A percentile compares a stretch with the other conserved stretches of the same genome.
Evolutionary conservation across 345 rosid genomes (phyloP).

Genomic region (Cardamine occulta): DNA sequence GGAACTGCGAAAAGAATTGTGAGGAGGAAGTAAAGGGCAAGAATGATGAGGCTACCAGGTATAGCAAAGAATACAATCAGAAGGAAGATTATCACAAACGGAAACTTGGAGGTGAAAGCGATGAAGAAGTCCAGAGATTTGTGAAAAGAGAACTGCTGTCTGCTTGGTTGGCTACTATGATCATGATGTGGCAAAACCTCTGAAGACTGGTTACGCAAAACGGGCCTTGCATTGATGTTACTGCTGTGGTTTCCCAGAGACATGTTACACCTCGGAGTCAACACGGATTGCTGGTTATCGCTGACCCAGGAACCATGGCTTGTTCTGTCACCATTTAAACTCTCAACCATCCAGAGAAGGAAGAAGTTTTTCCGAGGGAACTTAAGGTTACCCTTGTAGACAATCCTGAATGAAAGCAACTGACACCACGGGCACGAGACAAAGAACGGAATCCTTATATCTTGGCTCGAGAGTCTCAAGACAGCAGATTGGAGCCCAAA

Average conservation of each 20-base stretch:
- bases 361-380: slow-evolving; percentile 69
- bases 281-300: slow-evolving; percentile 44
- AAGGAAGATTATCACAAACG: slow-evolving; percentile 55
- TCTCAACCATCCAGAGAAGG: slow-evolving; percentile 81
- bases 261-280: slow-evolving; percentile 39
- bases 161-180: slow-evolving; percentile 38
- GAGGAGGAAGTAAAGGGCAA: slow-evolving; percentile 59
- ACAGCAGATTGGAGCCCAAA: slow-evolving; percentile 60
- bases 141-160: slow-evolving; percentile 49
- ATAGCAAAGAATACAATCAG: slow-evolving; percentile 56
- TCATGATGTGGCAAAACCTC: slow-evolving; percentile 32
- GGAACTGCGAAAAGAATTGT: slow-evolving; percentile 64
- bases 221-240: slow-evolving; percentile 32
- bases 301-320: slow-evolving; percentile 32
- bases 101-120: slow-evolving; percentile 62
- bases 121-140: slow-evolving; percentile 64
- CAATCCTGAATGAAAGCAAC: slow-evolving; percentile 53
- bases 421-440: slow-evolving; percentile 73
- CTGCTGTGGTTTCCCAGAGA: slow-evolving; percentile 40
- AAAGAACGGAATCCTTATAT: slow-evolving; percentile 57
- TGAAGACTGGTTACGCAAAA: slow-evolving; percentile 26
- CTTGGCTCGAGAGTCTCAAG: slow-evolving; percentile 51
- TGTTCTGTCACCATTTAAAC: slow-evolving; percentile 58
- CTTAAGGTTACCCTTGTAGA: slow-evolving; percentile 54
- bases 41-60: slow-evolving; percentile 62